These are phyloP conservation scores for Wickerhamia fluorescens DNA, from an alignment of 805 yeast genomes.

Conservation along the genomic window DNA sequence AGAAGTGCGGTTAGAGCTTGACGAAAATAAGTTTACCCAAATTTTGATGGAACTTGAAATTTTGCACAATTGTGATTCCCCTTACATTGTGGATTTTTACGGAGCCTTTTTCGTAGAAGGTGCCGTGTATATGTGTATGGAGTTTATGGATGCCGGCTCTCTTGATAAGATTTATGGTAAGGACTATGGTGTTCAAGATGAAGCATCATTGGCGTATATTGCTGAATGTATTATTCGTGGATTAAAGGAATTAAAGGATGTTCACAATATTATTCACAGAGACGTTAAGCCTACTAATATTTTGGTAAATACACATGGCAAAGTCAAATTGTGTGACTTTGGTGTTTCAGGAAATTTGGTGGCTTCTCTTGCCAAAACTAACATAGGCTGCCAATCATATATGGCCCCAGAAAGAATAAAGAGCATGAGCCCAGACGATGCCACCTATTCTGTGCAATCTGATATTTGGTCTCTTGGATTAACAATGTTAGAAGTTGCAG, in stretches of 20 bases:
- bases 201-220: slow-evolving; percentile 71
- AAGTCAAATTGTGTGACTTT: slow-evolving; percentile 87
- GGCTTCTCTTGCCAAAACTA: slow-evolving; percentile 90
- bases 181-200: slow-evolving; percentile 58
- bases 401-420: slow-evolving; percentile 98
- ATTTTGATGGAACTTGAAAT: slow-evolving; percentile 95
- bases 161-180: slow-evolving; percentile 74
- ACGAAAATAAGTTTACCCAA: slow-evolving; percentile 89
- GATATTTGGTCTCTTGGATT: slow-evolving; percentile 95
- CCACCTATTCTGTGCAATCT: slow-evolving; percentile 84
- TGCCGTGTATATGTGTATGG: slow-evolving; percentile 97
- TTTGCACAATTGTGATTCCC: slow-evolving; percentile 83
- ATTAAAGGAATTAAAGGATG: slow-evolving; percentile 75
- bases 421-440: slow-evolving; percentile 63
- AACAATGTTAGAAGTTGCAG: slow-evolving; percentile 78
- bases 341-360: slow-evolving; percentile 95
- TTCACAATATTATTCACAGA: slow-evolving; percentile 88
- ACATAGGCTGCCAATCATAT: slow-evolving; percentile 95
- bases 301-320: slow-evolving; percentile 74
- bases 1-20: slow-evolving; percentile 88
- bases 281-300: slow-evolving; percentile 97
- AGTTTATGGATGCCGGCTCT: slow-evolving; percentile 95
- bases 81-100: slow-evolving; percentile 89
- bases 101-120: slow-evolving; percentile 98
- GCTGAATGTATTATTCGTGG: slow-evolving; percentile 78